Evolutionary conservation across 2,329 filamentous ascomycete genomes (phyloP), one percentile per base, ranked within the genome.

Genomic region (Xylaria polymorpha): DNA sequence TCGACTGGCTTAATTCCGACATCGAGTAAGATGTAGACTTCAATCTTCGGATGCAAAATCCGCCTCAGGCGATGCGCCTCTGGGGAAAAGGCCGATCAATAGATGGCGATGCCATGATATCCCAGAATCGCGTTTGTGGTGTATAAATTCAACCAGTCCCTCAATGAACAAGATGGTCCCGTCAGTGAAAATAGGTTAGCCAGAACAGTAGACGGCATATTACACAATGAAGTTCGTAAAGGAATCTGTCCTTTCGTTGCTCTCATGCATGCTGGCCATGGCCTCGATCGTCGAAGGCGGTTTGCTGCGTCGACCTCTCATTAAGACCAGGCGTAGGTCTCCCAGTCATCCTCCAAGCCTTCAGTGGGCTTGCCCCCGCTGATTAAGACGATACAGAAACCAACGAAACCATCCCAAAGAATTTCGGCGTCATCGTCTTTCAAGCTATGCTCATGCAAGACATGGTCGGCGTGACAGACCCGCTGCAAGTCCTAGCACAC

Each of bases 371-470:
- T 20, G 14, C 22, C 18, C 14, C 39, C 25, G 37, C 14, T 61
- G 1, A 57, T 22, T 35, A n/a, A 53, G 4, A 48, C 1, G 20
- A 35, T 6, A 32, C 15, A 66, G 53, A 53, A 43, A 56, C 50
- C 18, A 70, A 69, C 25, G 61, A 61, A 41, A 71, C 64, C 3
- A 55, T 46, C 4, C 63, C 67, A 4, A 66, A 46, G 32, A 70
- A 66, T n/a, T 67, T 62, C 44, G 71, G 50, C 32, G 66, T 67
- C 1, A 44, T 72, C 4, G 25, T 65, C 44, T 71, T 71, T 57
- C 61, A 12, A 32, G 63, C 32, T 14, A 65, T 72, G 51, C n/a
- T 68, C 32, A 56, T 71, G 68, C 66, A 65, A 35, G 71, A 72
- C 60, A 58, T 72, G 62, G 7, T 71, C 35, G 53, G 65, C 4